A percentile compares a stretch with the other conserved stretches of the same genome.
Evolutionary conservation across 1,284 basidiomycete species (phyloP).

Genomic region (Sporisorium exsertum): DNA sequence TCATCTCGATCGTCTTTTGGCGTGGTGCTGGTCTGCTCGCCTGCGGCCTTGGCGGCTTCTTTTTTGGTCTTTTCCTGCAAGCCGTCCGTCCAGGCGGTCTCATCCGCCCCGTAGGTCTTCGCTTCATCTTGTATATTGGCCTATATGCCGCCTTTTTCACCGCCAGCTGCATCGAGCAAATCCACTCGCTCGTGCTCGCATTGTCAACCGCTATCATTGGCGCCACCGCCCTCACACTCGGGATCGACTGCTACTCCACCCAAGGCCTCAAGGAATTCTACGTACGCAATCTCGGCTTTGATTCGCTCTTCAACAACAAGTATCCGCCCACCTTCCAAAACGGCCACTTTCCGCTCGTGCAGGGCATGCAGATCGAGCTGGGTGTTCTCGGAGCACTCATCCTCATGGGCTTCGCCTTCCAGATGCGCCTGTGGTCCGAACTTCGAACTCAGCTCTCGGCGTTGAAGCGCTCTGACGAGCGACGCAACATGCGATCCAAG

Average conservation of each 20-base stretch:
- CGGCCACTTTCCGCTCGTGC: conserved; percentile 80
- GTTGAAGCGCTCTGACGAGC: conserved; percentile 81
- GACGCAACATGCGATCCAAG: conserved; percentile 78
- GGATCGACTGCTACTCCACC: conserved; percentile 83
- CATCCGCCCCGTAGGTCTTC: conserved; percentile 79
- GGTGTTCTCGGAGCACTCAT: conserved; percentile 82
- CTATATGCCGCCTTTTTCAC: conserved; percentile 47
- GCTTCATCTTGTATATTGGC: conserved; percentile 91
- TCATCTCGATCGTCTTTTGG: conserved; percentile 71
- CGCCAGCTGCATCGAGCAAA: conserved; percentile 47
- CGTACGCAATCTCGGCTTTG: conserved; percentile 91
- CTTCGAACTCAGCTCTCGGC: conserved; percentile 82
- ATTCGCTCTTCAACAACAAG: conserved; percentile 74
- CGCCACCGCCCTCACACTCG: conserved; percentile 89
- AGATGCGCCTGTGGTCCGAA: conserved; percentile 77
- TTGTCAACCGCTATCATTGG: conserved; percentile 87
- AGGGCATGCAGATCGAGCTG: conserved; percentile 92
- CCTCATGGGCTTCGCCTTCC: conserved; percentile 81
- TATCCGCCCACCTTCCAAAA: conserved; percentile 48
- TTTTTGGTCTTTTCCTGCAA: conserved; percentile 86
- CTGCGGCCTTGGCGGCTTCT: conserved; percentile 81
- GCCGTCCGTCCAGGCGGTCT: conserved; percentile 84
- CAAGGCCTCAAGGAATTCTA: conserved; percentile 91
- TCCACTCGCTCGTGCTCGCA: conserved; percentile 55
- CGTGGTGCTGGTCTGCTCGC: conserved; percentile 45